Conservation (phyloP, 2,329 filamentous ascomycete species). For the Fusarium fujikuroi region DNA sequence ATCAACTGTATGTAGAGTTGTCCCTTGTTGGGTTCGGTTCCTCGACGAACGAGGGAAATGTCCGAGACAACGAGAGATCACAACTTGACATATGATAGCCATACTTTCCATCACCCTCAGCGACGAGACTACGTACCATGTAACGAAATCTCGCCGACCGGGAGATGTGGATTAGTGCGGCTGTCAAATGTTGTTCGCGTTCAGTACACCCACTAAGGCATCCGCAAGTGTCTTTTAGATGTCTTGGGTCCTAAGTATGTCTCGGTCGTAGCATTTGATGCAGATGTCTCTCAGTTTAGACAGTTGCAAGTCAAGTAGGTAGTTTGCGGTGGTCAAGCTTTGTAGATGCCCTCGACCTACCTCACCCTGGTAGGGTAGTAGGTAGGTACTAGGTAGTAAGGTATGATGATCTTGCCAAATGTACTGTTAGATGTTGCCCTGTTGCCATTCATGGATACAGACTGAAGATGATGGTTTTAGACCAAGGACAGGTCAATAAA, state of each 20-base stretch:
- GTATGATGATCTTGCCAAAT: neutral
- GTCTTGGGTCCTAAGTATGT: constrained; percentile 13
- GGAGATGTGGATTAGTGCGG: neutral
- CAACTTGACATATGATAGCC: neutral
- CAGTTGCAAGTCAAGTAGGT: neutral
- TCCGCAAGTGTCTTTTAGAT: constrained; percentile 1
- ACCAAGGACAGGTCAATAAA: neutral
- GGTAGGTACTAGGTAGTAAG: neutral
- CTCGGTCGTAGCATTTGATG: constrained; percentile 14
- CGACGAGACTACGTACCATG: neutral
- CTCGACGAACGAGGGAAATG: constrained; percentile 19
- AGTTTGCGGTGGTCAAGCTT: neutral
- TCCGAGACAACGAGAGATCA: constrained; percentile 23
- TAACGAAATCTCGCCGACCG: neutral
- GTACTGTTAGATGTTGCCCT: neutral
- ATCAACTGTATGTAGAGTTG: neutral
- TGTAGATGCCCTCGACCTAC: neutral
- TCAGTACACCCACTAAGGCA: neutral
- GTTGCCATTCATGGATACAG: neutral
- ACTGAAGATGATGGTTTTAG: neutral
- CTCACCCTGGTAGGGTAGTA: neutral
- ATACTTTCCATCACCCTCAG: neutral
- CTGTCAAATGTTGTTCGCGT: neutral
- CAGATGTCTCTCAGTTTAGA: constrained; percentile 12
- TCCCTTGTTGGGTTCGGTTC: constrained; percentile 5